Base-by-base conservation (phyloP, 2,329 filamentous ascomycete species). In the Akanthomyces uredinophilus region DNA sequence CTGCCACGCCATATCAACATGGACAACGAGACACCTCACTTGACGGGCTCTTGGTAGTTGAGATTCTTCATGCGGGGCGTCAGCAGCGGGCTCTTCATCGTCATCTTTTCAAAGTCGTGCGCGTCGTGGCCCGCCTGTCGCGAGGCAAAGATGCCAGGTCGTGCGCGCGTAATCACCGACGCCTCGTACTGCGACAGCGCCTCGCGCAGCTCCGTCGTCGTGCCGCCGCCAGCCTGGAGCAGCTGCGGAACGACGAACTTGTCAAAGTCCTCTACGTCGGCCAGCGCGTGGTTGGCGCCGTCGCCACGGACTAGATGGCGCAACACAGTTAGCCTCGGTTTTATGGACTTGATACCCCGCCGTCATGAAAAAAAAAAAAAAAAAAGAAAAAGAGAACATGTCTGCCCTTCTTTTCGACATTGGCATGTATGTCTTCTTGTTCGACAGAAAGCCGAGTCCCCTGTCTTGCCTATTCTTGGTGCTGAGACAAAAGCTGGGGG, bases 281-380 rank as follows among this genome's bases (percentile, higher is more conserved):
- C 69, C 41, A 86, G 81, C 3, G 79, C 82, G 57, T 85, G 82
- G 64, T 86, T 86, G 6, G 81, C 82, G 1, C 81, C 83, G 69
- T 86, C 83, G 3, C 83, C 83, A 14, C 83, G 77, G 66, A 82
- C 83, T 86, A 8, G 1, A 2, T 64, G 37, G 37, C 11, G 11
- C 24, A n/a, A 47, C 53, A 29, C n/a, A 39, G 35, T 61, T 24
- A 63, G 64, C 52, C 51, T 47, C 56, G 27, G 14, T 27, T 43
- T 35, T 5, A 10, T 35, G 32, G 32, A 35, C 10, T 10, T 6
- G 7, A 35, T 35, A 11, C 32, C 32, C 32, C 32, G 32, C 32
- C 32, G 32, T 8, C 32, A 35, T 8, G 32, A 2, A 2, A 8
- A 35, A 35, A 35, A 35, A 35, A 35, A 35, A 29, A 35, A 5